These are phyloP conservation scores for Allomyces macrogynus DNA, from an alignment of 192 early-diverging fungal species.

Conservation along the genomic window DNA sequence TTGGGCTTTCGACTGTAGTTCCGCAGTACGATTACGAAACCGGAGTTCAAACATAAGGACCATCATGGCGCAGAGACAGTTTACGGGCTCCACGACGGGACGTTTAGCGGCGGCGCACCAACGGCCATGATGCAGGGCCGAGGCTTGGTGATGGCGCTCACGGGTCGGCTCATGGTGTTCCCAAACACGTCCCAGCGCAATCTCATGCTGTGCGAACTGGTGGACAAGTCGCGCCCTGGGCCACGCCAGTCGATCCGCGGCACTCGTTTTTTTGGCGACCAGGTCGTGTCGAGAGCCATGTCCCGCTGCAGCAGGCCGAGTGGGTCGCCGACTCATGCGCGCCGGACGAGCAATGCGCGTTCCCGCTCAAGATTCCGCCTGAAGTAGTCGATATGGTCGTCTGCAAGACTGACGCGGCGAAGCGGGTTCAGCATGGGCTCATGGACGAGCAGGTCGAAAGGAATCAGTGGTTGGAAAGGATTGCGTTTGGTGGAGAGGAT, in stretches of 20 bases:
- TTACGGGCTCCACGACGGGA: too few relatives aligned
- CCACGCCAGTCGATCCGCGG: conserved; percentile 36
- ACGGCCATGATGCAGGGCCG: conserved; percentile 15
- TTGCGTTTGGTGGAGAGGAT: too few relatives aligned
- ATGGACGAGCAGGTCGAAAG: conserved; percentile 14
- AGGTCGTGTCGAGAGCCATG: conserved; percentile 7
- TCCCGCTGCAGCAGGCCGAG: conserved; percentile 41
- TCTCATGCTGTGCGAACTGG: conserved; percentile 34
- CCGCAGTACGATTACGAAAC: conserved; percentile 8
- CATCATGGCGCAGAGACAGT: neutral
- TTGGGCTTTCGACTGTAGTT: conserved; percentile 33
- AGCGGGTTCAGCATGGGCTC: conserved; percentile 16
- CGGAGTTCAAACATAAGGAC: conserved; percentile 12
- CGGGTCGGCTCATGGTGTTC: conserved; percentile 44
- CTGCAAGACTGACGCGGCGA: neutral
- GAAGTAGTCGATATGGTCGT: too few relatives aligned
- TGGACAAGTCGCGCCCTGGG: conserved; percentile 36
- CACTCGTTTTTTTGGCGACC: conserved; percentile 5
- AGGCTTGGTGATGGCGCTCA: conserved; percentile 19
- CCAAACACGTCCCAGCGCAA: conserved; percentile 55
- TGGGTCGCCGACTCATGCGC: conserved; percentile 8
- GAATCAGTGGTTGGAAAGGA: too few relatives aligned
- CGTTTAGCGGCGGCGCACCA: too few relatives aligned
- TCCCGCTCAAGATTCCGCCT: too few relatives aligned
- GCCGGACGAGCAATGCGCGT: too few relatives aligned